Evolutionary conservation across 2,329 filamentous ascomycete species (phyloP).

Genomic region (Tolypocladium pustulatum): DNA sequence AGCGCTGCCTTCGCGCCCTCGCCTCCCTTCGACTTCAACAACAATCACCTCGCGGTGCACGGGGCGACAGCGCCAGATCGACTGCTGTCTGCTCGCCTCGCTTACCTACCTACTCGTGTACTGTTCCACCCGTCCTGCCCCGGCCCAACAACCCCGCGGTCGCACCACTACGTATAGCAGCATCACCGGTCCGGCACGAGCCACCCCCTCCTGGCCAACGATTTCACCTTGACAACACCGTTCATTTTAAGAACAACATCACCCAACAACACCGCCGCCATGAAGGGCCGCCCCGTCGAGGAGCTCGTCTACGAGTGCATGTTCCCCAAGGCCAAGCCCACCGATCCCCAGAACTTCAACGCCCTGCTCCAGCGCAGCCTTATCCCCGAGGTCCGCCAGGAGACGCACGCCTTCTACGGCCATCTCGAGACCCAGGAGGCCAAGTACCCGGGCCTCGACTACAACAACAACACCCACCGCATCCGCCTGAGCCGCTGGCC

Average conservation of each 20-base stretch:
- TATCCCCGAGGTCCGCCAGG: conserved; percentile 67
- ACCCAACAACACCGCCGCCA: conserved; percentile 24
- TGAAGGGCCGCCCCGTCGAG: conserved; percentile 64
- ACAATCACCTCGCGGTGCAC: neutral
- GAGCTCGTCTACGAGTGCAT: conserved; percentile 65
- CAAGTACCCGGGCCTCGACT: conserved; percentile 74
- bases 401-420: conserved; percentile 70
- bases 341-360: conserved; percentile 62
- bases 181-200: neutral
- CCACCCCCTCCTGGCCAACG: neutral
- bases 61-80: neutral
- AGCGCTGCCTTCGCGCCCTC: neutral
- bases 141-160: neutral
- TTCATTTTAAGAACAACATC: no score
- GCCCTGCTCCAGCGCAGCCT: conserved; percentile 59
- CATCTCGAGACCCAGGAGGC: conserved; percentile 71
- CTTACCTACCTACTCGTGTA: no score
- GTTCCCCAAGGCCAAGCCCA: conserved; percentile 56
- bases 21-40: neutral
- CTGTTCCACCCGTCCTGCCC: neutral
- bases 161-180: neutral
- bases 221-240: neutral
- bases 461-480: conserved; percentile 61
- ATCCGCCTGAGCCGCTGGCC: conserved; percentile 67
- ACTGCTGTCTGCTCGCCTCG: neutral